Evolutionary conservation across 75 land plant genomes (phyloP).

Genomic region (Pseudotsuga menziesii): DNA sequence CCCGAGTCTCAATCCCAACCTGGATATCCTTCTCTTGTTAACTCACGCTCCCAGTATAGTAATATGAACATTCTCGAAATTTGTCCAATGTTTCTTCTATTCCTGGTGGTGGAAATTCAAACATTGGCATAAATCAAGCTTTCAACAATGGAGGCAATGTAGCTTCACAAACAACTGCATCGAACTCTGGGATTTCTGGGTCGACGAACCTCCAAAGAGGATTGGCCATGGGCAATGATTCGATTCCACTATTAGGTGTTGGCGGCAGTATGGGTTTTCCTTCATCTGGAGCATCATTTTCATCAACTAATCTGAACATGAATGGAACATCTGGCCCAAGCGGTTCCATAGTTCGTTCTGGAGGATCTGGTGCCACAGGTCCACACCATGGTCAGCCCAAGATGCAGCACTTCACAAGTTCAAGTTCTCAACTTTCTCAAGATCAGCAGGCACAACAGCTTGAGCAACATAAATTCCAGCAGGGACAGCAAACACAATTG

Average conservation of each 20-base stretch:
- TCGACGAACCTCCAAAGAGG: constrained; percentile 28
- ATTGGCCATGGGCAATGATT: constrained; percentile 26
- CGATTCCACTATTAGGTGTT: constrained; percentile 44
- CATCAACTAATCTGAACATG: constrained; percentile 19
- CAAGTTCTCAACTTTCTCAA: constrained; percentile 45
- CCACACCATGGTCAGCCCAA: constrained; percentile 36
- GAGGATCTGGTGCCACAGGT: constrained; percentile 32
- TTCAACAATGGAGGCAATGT: constrained; percentile 27
- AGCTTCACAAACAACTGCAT: constrained; percentile 32
- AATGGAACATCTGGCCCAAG: constrained; percentile 29
- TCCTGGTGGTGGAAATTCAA: background rate
- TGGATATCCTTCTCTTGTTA: constrained; percentile 38
- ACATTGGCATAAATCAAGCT: constrained; percentile 25
- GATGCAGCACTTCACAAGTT: constrained; percentile 44
- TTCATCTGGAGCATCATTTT: constrained; percentile 24
- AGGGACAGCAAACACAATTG: constrained; percentile 23
- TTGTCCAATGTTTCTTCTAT: constrained; percentile 47
- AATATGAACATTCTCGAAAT: constrained; percentile 39
- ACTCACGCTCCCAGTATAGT: constrained; percentile 47
- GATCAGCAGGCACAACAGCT: constrained; percentile 39
- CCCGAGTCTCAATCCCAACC: constrained; percentile 25
- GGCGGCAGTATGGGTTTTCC: constrained; percentile 37
- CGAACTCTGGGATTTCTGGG: constrained; percentile 36
- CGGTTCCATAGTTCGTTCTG: constrained; percentile 12
- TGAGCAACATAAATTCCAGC: constrained; percentile 17